Evolutionary conservation across 139 green algal genomes (phyloP), one percentile per base, ranked within the genome.

Genomic region (Chlamydomonas incerta): DNA sequence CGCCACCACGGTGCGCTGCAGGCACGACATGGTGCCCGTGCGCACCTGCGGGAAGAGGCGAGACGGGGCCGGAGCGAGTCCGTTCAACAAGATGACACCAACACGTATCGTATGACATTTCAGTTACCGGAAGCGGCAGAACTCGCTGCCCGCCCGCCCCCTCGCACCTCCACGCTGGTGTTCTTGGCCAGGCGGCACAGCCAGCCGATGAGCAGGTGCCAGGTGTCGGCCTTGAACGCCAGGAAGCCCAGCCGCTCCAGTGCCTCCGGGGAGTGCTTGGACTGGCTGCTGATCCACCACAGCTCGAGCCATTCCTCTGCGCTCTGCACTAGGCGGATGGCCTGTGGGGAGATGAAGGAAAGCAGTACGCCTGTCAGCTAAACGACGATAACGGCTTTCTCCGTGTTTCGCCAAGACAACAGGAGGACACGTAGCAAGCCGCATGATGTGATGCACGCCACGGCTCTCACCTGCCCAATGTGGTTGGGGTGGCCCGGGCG

Each of bases 1-100:
- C 8, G 88, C 86, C 35, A 97, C 86, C 66, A 97, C 90, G 17
- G 87, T 90, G 34, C 92, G 90, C 90, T 96, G 93, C 75, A 98
- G 85, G 67, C 87, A 90, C 20, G 89, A 66, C 10, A 96, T 70
- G 0, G 93, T 88, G 13, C 90, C 82, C 15, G 34, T 68, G 71
- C 91, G 91, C 24, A 92, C 85, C 88, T 94, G 81, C 46, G 34
- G 55, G 8, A 50, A 8, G 41, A 50, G n/a, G n/a, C n/a, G n/a
- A n/a, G n/a, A n/a, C n/a, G 67, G 57, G 46, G 11, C 9, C 26
- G 33, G 72, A n/a, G 28, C 24, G 46, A 35, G 33, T 15, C 5
- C 15, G 63, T 33, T 70, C 28, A 33, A 70, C 63, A 15, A 10
- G 13, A 33, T 33, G 63, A 15, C 13, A 10, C 11, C 14, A 47